Evolutionary conservation across 1,139 yeast species (phyloP).

Genomic region (Geotrichum armillariae): DNA sequence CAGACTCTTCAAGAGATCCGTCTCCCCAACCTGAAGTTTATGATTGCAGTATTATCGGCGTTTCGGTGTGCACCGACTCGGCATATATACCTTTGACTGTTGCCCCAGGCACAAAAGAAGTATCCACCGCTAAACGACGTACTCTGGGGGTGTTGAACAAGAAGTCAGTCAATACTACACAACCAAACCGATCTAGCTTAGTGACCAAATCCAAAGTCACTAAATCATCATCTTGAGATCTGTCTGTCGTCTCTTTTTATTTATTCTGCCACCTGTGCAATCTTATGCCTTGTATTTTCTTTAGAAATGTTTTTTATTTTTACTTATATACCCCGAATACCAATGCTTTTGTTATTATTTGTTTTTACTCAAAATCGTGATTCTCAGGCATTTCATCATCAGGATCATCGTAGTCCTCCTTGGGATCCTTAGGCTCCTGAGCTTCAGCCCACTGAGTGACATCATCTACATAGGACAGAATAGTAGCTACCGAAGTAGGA

Average conservation of each 20-base stretch:
- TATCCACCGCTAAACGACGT: slow-evolving; percentile 8
- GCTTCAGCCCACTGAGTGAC: slow-evolving; percentile 97
- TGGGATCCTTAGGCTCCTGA: slow-evolving; percentile 96
- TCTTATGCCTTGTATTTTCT: background rate
- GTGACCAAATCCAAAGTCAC: slow-evolving; percentile 4
- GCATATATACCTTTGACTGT: background rate
- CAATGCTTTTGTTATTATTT: background rate
- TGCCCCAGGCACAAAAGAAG: background rate
- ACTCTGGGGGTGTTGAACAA: slow-evolving; percentile 15
- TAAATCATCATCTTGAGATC: background rate
- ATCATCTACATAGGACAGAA: slow-evolving; percentile 90
- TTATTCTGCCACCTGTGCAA: background rate
- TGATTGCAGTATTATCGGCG: background rate
- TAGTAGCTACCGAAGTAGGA: slow-evolving; percentile 77
- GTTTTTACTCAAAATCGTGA: slow-evolving; percentile 8
- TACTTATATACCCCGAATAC: background rate
- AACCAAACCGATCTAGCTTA: background rate
- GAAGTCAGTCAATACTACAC: slow-evolving; percentile 13
- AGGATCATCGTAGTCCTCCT: slow-evolving; percentile 68
- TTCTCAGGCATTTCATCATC: slow-evolving; percentile 27
- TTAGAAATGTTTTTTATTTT: background rate
- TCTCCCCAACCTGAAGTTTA: slow-evolving; percentile 15
- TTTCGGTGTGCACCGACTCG: background rate
- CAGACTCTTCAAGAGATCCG: slow-evolving; percentile 15
- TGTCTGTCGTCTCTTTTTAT: background rate